phyloP scores from a whole-genome alignment of 495 filamentous ascomycete species.

The Penicillium desertorum region DNA sequence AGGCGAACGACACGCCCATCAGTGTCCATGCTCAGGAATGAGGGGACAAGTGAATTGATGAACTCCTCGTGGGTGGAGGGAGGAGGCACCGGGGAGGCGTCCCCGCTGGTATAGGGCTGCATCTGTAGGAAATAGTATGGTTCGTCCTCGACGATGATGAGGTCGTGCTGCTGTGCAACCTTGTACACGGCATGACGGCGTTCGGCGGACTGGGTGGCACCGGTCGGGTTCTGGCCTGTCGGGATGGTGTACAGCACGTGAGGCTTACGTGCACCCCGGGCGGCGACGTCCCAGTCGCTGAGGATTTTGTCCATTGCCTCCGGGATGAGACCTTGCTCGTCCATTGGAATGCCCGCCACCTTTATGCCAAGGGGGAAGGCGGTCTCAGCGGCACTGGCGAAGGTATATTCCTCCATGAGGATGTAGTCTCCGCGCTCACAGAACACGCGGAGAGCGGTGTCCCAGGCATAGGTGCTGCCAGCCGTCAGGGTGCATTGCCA shows the following conservation, averaged over 20 bases:
- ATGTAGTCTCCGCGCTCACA: slow-evolving; percentile 68
- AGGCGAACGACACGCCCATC: slow-evolving; percentile 69
- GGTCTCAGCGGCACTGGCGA: slow-evolving; percentile 78
- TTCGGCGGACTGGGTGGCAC: slow-evolving; percentile 68
- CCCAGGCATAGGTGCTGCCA: slow-evolving; percentile 76
- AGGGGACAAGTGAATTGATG: slow-evolving; percentile 59
- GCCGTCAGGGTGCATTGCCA: slow-evolving; percentile 75
- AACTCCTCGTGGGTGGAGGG: slow-evolving; percentile 59
- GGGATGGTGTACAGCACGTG: slow-evolving; percentile 56
- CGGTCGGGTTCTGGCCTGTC: slow-evolving; percentile 90
- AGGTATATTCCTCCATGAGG: slow-evolving; percentile 85
- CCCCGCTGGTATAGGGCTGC: slow-evolving; percentile 68
- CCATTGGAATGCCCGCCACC: slow-evolving; percentile 72
- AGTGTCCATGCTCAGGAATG: slow-evolving; percentile 59
- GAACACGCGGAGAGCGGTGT: slow-evolving; percentile 76
- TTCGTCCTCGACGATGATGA: slow-evolving; percentile 91
- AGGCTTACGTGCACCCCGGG: slow-evolving; percentile 65
- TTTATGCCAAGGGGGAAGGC: slow-evolving; percentile 73
- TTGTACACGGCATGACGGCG: slow-evolving; percentile 71
- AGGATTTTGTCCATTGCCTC: slow-evolving; percentile 65
- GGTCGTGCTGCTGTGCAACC: slow-evolving; percentile 75
- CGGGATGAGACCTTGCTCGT: slow-evolving; percentile 74
- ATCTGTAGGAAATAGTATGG: slow-evolving; percentile 99
- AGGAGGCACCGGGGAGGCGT: slow-evolving; percentile 49
- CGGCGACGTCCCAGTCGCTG: slow-evolving; percentile 59